Percentiles rank a stretch among this genome's conserved stretches.
These are phyloP conservation scores for Tricholoma matsutake DNA, from an alignment of 768 basidiomycete genomes.

Conservation along the genomic window DNA sequence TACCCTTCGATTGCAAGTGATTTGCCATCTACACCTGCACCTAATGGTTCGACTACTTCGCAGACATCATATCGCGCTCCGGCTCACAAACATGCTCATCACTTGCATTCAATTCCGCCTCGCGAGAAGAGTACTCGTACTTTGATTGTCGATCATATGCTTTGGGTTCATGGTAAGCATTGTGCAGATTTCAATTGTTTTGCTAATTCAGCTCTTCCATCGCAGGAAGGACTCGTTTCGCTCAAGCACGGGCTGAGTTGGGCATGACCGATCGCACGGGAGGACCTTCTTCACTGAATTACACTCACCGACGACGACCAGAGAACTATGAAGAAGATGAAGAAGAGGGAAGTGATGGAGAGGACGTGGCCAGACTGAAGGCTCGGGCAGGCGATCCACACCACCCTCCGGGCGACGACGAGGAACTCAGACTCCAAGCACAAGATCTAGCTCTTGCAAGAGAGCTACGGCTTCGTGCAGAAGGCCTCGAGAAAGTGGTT, in stretches of 20 bases:
- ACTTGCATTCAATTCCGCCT: constrained; percentile 82
- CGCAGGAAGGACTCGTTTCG: constrained; percentile 66
- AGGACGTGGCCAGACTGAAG: constrained; percentile 50
- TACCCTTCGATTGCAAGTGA: constrained; percentile 2
- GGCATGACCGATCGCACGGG: constrained; percentile 84
- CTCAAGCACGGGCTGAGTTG: constrained; percentile 81
- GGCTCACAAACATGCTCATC: constrained; percentile 87
- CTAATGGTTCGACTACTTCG: constrained; percentile 13
- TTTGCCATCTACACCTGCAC: constrained; percentile 10
- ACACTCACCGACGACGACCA: constrained; percentile 61
- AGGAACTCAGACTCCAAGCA: constrained; percentile 50
- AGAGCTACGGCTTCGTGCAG: constrained; percentile 65
- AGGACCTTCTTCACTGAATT: constrained; percentile 57
- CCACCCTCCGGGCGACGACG: constrained; percentile 51
- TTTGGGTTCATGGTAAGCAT: constrained; percentile 69
- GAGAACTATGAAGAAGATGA: constrained; percentile 79
- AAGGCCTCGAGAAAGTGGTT: constrained; percentile 80
- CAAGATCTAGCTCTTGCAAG: constrained; percentile 66
- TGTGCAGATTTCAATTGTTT: background rate
- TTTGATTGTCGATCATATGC: constrained; percentile 82
- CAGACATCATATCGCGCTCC: constrained; percentile 56
- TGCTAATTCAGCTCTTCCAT: background rate
- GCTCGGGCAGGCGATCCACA: constrained; percentile 45
- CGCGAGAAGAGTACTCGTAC: constrained; percentile 87
- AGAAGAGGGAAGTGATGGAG: constrained; percentile 62